Evolutionary conservation across 805 yeast genomes (phyloP).

Genomic region (Suhomyces sp.): DNA sequence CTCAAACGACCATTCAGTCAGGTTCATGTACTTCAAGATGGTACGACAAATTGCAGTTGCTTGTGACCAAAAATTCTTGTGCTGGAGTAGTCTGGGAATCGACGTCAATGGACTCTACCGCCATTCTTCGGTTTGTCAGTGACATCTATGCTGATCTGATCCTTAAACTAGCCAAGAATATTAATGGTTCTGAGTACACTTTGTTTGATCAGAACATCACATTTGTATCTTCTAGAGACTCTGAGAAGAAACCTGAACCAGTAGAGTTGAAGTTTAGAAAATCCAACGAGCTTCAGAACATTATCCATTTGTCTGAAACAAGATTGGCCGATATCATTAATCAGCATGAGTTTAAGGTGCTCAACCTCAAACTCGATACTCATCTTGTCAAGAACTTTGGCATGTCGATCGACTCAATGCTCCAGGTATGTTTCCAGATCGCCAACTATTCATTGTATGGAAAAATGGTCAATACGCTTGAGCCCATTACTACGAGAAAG

Average conservation of each 20-base stretch:
- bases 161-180: constrained; percentile 53
- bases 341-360: constrained; percentile 54
- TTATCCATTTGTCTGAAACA: constrained; percentile 55
- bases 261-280: constrained; percentile 30
- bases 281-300: constrained; percentile 45
- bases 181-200: constrained; percentile 55
- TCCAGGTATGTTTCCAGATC: constrained; percentile 52
- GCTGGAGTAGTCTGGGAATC: constrained; percentile 62
- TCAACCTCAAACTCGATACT: constrained; percentile 34
- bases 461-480: constrained; percentile 45
- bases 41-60: constrained; percentile 56
- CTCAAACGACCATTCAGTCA: constrained; percentile 45
- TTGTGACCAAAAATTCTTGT: constrained; percentile 53
- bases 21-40: constrained; percentile 60
- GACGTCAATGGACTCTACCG: constrained; percentile 56
- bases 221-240: constrained; percentile 37
- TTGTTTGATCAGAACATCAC: constrained; percentile 41
- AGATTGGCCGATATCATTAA: constrained; percentile 55
- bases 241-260: constrained; percentile 35
- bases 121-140: constrained; percentile 53
- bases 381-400: constrained; percentile 38
- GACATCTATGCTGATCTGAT: constrained; percentile 59
- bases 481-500: constrained; percentile 64
- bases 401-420: constrained; percentile 47
- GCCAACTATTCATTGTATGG: constrained; percentile 57